A percentile compares a stretch with the other conserved stretches of the same genome.
Conservation (phyloP, 2,329 filamentous ascomycete species). For the Xylariomycetidae sp. region DNA sequence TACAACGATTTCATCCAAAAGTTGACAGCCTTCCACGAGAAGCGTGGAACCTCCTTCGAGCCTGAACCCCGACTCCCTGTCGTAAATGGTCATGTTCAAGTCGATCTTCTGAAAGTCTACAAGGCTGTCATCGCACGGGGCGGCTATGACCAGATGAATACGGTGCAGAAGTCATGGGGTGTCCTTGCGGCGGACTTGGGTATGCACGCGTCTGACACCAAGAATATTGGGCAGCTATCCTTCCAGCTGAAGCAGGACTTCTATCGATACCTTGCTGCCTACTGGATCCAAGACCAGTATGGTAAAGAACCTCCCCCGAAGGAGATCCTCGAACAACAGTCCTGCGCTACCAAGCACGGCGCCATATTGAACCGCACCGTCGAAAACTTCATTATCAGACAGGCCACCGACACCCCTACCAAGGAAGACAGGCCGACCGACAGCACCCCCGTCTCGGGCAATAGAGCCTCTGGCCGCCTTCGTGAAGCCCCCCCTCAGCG, state of each 20-base stretch:
- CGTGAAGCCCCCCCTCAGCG: conserved; percentile 81
- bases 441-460: conserved; percentile 44
- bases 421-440: conserved; percentile 56
- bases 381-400: conserved; percentile 60
- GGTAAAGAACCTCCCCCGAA: conserved; percentile 78
- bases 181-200: conserved; percentile 73
- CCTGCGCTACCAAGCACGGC: conserved; percentile 78
- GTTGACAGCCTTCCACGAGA: conserved; percentile 68
- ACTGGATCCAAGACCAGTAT: conserved; percentile 76
- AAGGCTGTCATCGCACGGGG: conserved; percentile 71
- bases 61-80: conserved; percentile 58
- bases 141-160: conserved; percentile 80
- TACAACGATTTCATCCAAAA: conserved; percentile 75
- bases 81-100: conserved; percentile 69
- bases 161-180: conserved; percentile 82
- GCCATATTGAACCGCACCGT: conserved; percentile 72
- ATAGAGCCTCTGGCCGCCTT: conserved; percentile 59
- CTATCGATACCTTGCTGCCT: conserved; percentile 84
- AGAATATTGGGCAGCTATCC: conserved; percentile 63
- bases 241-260: conserved; percentile 85
- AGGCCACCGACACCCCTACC: conserved; percentile 51
- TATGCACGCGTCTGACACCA: conserved; percentile 66
- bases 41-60: conserved; percentile 75
- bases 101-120: conserved; percentile 77
- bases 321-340: conserved; percentile 73